phyloP scores from a whole-genome alignment of 495 filamentous ascomycete genomes.

The Aspergillus nidulans region DNA sequence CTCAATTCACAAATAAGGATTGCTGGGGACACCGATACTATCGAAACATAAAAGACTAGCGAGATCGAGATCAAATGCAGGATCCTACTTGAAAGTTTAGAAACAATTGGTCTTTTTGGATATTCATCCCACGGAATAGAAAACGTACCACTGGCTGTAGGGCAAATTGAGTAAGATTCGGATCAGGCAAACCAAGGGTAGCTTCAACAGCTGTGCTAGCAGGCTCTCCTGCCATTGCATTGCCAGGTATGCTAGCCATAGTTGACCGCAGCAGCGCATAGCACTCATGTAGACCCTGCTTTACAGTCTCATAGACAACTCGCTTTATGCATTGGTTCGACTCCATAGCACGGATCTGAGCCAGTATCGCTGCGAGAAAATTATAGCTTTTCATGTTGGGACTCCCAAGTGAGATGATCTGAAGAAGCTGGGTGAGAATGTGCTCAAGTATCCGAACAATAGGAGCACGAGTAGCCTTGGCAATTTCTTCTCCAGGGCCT shows the following conservation, averaged over 20 bases:
- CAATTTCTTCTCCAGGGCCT: slow-evolving; percentile 10
- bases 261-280: slow-evolving; percentile 10
- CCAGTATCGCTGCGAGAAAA: slow-evolving; percentile 17
- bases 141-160: background rate
- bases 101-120: background rate
- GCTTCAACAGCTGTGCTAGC: background rate
- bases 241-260: background rate
- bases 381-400: slow-evolving; percentile 23
- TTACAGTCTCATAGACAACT: slow-evolving; percentile 15
- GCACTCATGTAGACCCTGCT: slow-evolving; percentile 11
- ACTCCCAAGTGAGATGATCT: slow-evolving; percentile 17
- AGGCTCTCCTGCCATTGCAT: background rate
- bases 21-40: background rate
- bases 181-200: background rate
- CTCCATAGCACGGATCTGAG: slow-evolving; percentile 23
- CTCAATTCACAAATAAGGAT: background rate
- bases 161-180: background rate
- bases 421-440: slow-evolving; percentile 19
- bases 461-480: slow-evolving; percentile 12
- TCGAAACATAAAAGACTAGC: background rate
- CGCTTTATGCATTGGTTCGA: slow-evolving; percentile 9
- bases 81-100: background rate
- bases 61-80: background rate
- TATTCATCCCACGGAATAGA: background rate
- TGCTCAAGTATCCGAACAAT: slow-evolving; percentile 18